Evolutionary conservation across 2,329 filamentous ascomycete species (phyloP).

Genomic region (Epichloe aotearoae): DNA sequence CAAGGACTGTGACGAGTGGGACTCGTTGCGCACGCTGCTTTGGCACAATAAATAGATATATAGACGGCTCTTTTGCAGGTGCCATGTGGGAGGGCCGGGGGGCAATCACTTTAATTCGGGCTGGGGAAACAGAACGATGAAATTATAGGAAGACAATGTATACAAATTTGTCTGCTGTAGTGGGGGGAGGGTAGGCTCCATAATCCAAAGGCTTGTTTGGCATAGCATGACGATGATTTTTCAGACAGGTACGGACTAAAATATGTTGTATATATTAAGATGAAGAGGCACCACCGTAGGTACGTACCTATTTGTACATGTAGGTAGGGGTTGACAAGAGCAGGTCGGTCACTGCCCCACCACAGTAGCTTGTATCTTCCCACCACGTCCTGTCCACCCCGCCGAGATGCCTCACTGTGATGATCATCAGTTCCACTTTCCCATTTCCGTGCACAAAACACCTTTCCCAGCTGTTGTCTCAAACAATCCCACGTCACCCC

Average conservation of each 20-base stretch:
- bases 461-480: neutral
- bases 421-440: neutral
- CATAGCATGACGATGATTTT: neutral
- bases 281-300: too few relatives aligned
- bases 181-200: neutral
- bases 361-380: too few relatives aligned
- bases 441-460: neutral
- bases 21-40: conserved; percentile 69
- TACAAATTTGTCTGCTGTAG: neutral
- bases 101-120: neutral
- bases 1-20: conserved; percentile 78
- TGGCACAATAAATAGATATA: conserved; percentile 60
- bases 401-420: too few relatives aligned
- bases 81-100: neutral
- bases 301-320: too few relatives aligned
- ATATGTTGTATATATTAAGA: neutral
- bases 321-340: too few relatives aligned
- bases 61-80: neutral
- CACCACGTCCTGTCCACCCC: too few relatives aligned
- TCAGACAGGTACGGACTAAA: neutral
- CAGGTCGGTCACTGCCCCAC: too few relatives aligned
- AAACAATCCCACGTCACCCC: too few relatives aligned
- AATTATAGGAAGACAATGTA: neutral
- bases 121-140: neutral
- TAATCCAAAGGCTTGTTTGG: neutral